Evolutionary conservation across 768 basidiomycete species (phyloP).

Genomic region (Boletus subcaerulescens): DNA sequence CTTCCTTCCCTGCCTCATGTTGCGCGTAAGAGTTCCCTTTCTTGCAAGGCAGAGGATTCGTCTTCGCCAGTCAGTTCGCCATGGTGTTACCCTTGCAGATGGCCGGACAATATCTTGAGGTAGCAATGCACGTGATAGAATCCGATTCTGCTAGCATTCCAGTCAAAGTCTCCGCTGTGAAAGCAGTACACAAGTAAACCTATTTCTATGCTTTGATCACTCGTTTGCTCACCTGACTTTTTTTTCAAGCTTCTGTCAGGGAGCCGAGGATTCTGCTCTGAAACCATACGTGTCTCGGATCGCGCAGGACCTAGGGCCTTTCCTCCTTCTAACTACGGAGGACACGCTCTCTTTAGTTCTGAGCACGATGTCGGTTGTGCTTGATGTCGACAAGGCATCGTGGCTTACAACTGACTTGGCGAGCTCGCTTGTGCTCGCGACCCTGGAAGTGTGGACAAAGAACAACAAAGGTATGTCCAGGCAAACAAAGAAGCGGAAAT

Average conservation of each 20-base stretch:
- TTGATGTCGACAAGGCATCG: slow-evolving; percentile 67
- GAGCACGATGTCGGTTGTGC: slow-evolving; percentile 77
- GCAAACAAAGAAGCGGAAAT: background rate
- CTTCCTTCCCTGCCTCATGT: background rate
- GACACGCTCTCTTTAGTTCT: slow-evolving; percentile 87
- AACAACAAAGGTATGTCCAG: slow-evolving; percentile 70
- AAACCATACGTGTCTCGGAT: slow-evolving; percentile 69
- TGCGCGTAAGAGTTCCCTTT: slow-evolving; percentile 70
- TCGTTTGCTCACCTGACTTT: too few relatives aligned
- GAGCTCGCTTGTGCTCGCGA: slow-evolving; percentile 57
- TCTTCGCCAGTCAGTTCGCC: slow-evolving; percentile 89
- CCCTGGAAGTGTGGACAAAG: slow-evolving; percentile 81
- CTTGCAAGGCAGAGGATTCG: slow-evolving; percentile 91
- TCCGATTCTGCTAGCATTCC: slow-evolving; percentile 68
- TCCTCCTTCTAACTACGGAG: slow-evolving; percentile 75
- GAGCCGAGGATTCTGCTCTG: slow-evolving; percentile 53
- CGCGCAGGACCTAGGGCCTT: slow-evolving; percentile 77
- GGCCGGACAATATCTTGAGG: slow-evolving; percentile 83
- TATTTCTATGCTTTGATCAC: background rate
- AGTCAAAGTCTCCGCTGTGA: slow-evolving; percentile 91
- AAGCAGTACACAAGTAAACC: slow-evolving; percentile 86
- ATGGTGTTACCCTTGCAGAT: slow-evolving; percentile 68
- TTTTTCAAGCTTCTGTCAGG: slow-evolving; percentile 62
- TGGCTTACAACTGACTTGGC: slow-evolving; percentile 74
- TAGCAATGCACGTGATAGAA: slow-evolving; percentile 84